Evolutionary conservation across 2,329 filamentous ascomycete genomes (phyloP).

Genomic region (Sporothrix globosa): DNA sequence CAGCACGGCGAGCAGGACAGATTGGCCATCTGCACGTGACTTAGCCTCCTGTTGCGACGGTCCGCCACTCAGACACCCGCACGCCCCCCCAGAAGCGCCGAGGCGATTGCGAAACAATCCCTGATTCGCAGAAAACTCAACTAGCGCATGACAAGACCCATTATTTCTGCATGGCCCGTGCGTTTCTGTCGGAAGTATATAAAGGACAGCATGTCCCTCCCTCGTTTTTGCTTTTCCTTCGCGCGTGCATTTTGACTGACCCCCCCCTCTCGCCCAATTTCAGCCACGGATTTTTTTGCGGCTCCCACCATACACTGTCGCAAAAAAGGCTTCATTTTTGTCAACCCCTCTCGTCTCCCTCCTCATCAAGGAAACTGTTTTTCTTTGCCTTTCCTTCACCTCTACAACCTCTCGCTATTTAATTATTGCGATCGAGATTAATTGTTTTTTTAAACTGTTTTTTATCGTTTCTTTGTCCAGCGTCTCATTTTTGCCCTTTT

Average conservation of each 20-base stretch:
- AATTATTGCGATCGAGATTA: constrained; percentile 35
- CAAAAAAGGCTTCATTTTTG: constrained; percentile 31
- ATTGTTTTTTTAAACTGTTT: neutral
- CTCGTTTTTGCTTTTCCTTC: constrained; percentile 32
- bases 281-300: constrained; percentile 34
- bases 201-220: constrained; percentile 36
- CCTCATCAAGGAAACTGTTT: constrained; percentile 12
- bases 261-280: constrained; percentile 26
- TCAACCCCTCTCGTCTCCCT: constrained; percentile 1
- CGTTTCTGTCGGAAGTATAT: constrained; percentile 35
- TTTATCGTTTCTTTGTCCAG: constrained; percentile 16
- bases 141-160: constrained; percentile 33
- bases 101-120: constrained; percentile 34
- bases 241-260: constrained; percentile 31
- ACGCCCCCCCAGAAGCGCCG: constrained; percentile 34
- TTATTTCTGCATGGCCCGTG: constrained; percentile 35
- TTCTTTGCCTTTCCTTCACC: constrained; percentile 26
- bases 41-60: neutral
- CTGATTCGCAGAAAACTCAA: constrained; percentile 37
- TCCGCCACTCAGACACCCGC: constrained; percentile 30
- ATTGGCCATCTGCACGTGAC: constrained; percentile 28
- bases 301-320: constrained; percentile 29
- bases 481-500: constrained; percentile 16
- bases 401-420: constrained; percentile 34
- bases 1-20: neutral